These are phyloP conservation scores for Mycosarcoma mackinlayi DNA, from an alignment of 1,284 basidiomycete genomes.

Conservation along the genomic window DNA sequence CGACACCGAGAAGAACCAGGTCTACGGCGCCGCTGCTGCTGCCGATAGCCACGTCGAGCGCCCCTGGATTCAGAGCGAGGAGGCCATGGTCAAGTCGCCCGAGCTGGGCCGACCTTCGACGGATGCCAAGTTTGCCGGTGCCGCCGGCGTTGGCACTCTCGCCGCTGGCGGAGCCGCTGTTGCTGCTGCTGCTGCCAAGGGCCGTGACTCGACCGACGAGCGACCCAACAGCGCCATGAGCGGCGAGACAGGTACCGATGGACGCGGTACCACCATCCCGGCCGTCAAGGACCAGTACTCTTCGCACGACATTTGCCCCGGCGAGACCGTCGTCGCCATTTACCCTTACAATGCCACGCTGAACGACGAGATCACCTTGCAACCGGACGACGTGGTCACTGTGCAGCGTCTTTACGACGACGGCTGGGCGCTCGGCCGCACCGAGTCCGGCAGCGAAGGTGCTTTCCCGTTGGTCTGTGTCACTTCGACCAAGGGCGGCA, in stretches of 20 bases:
- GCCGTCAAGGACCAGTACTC: slow-evolving; percentile 63
- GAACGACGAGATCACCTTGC: slow-evolving; percentile 61
- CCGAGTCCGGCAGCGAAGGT: slow-evolving; percentile 50
- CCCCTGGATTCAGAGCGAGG: slow-evolving; percentile 54
- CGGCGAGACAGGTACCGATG: slow-evolving; percentile 53
- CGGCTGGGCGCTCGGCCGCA: slow-evolving; percentile 60
- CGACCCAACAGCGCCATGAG: slow-evolving; percentile 54
- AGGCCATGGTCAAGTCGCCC: slow-evolving; percentile 45
- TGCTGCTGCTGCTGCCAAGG: slow-evolving; percentile 36
- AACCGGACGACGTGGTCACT: slow-evolving; percentile 57
- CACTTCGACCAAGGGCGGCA: slow-evolving; percentile 56
- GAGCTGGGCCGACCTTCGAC: slow-evolving; percentile 37
- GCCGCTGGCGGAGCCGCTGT: slow-evolving; percentile 32
- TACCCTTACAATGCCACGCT: slow-evolving; percentile 65
- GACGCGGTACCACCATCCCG: slow-evolving; percentile 59
- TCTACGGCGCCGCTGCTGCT: slow-evolving; percentile 37
- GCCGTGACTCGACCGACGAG: slow-evolving; percentile 40
- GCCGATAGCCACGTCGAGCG: slow-evolving; percentile 51
- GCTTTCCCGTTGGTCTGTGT: slow-evolving; percentile 63
- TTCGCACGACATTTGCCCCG: slow-evolving; percentile 59
- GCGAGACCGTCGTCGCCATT: slow-evolving; percentile 62
- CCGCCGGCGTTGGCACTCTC: slow-evolving; percentile 40
- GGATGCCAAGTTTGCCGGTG: slow-evolving; percentile 38
- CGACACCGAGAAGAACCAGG: slow-evolving; percentile 40
- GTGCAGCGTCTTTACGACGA: slow-evolving; percentile 63